phyloP scores from a whole-genome alignment of 139 green algal species.

The Pycnococcus provasolii region DNA sequence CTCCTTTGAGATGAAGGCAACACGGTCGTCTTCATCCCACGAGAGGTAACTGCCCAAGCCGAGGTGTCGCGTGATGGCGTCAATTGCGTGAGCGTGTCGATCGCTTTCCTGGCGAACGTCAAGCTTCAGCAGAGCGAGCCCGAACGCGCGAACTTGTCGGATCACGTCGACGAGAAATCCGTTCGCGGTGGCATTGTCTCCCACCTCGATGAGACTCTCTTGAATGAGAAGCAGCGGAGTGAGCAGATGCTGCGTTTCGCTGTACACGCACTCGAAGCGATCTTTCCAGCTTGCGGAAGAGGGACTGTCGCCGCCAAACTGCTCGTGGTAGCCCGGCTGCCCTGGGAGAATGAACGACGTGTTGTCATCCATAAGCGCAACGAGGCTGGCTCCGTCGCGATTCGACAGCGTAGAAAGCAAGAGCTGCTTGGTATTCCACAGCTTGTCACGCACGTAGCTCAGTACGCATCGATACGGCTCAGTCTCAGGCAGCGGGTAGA shows the following conservation, averaged over 20 bases:
- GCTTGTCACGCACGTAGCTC: constrained; percentile 65
- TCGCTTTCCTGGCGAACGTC: constrained; percentile 82
- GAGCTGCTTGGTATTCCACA: constrained; percentile 66
- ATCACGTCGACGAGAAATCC: constrained; percentile 82
- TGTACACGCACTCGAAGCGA: too few relatives aligned
- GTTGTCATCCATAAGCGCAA: too few relatives aligned
- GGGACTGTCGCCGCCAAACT: too few relatives aligned
- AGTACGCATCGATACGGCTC: constrained; percentile 90
- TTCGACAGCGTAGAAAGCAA: constrained; percentile 35
- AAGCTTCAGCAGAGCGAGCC: constrained; percentile 84
- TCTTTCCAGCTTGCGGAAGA: too few relatives aligned
- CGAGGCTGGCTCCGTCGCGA: too few relatives aligned
- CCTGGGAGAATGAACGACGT: too few relatives aligned
- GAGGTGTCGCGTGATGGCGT: constrained; percentile 76
- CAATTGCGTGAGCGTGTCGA: constrained; percentile 73
- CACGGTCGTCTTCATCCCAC: constrained; percentile 76
- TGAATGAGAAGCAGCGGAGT: constrained; percentile 20
- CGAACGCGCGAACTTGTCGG: constrained; percentile 45
- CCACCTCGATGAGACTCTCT: constrained; percentile 72
- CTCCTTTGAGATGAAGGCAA: constrained; percentile 67
- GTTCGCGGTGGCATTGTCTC: constrained; percentile 75
- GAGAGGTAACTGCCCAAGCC: constrained; percentile 65
- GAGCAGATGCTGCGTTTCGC: too few relatives aligned
- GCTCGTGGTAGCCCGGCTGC: too few relatives aligned
- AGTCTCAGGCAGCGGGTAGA: constrained; percentile 22